Base-by-base conservation (phyloP, 768 basidiomycete genomes). In the Tubosaeta sp. region DNA sequence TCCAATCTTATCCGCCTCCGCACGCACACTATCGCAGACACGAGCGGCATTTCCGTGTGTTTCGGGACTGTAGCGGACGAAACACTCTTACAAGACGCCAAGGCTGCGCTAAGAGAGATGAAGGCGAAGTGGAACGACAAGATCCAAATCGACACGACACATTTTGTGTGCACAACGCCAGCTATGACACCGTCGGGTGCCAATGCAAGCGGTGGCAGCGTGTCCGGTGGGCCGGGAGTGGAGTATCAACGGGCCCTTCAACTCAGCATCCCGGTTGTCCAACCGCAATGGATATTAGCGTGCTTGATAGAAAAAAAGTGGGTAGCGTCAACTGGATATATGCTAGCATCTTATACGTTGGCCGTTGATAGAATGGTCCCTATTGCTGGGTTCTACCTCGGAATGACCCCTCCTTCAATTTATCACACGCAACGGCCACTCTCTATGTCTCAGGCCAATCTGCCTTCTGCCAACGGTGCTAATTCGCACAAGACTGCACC, bases 131-230 rank as follows among this genome's bases (percentile, higher is more conserved):
- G 87, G 86, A 90, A 84, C 61, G 87, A 94, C 57, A 87, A 83
- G 62, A 94, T 99, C 35, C 90, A 94, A 72, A 94, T 98, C 51
- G 95, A 99, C 64, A 98, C 95, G 10, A 97, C 94, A 0, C 95
- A 99, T 69, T 99, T 96, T 58, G 94, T 97, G 36, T 95, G 94
- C 65, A 95, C 93, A 16, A 92, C 89, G 0, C 92, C 94, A 3
- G 86, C 84, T 1, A 78, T 82, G 10, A 84, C 82, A 0, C 80
- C 83, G 0, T 59, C 67, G 10, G 85, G 81, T 29, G 82, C 82
- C 10, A 76, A 73, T 51, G 76, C 76, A 0, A 73, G 76, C 9
- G 82, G 84, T 1, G 78, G 74, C 49, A 64, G 73, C 1, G 71
- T 73, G 11, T 71, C 76, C 14, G 81, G 82, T 3, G 68, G 66